Evolutionary conservation across 352 stramenopile genomes (phyloP), one percentile per base, ranked within the genome.

Genomic region (Thalassiosira livingstoniorum): DNA sequence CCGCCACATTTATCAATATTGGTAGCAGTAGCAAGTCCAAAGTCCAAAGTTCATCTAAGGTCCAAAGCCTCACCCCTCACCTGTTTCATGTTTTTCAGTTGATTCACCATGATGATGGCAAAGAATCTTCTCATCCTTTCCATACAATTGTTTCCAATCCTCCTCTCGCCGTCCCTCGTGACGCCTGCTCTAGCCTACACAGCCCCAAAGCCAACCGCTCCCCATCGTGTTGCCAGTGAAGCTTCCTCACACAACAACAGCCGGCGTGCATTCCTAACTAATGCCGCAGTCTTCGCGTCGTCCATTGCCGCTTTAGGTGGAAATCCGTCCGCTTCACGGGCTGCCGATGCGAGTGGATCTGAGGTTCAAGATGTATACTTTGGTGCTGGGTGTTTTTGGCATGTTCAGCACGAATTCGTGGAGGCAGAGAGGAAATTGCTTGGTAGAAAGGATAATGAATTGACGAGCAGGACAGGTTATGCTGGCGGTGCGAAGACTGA

Each of bases 351-450:
- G 21, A 7, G 10, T 51, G 42, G 10, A 18, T 18, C 10, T 51
- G 42, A 51, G 42, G 18, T 74, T 2, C 45, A 87, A 69, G 69
- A 90, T 43, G 82, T 93, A 2, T 93, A 93, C 65, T 93, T 92
- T 69, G 89, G 89, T 25, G 84, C 82, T 2, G 89, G 89, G 23
- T 93, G 89, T 58, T 94, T 91, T 78, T 94, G 90, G 90, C 89
- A 95, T 51, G 91, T 93, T 62, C 90, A 95, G 61, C 89, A 95
- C 82, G 90, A 94, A 80, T 93, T 95, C 47, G 69, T 91, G 25
- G 29, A 80, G 21, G 89, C 87, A 2, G 91, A 94, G 83, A 66
- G 80, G n/a, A 78, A 71, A 11, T 76, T 95, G 2, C 78, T 95
- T 7, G 75, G 76, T 0, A 70, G 90, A 2, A 69, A 69, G 29